phyloP scores from a whole-genome alignment of 78 protist species.

The Dictyostelium discoideum region dicty_2.7 NC_007088.5:7343001-7343500 shows the following conservation, averaged over 20 bases:
- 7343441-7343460: slow-evolving; percentile 73
- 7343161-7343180: slow-evolving; percentile 78
- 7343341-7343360: slow-evolving; percentile 74
- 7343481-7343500: slow-evolving; percentile 26
- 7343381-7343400: slow-evolving; percentile 53
- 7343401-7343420: not conserved
- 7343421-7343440: slow-evolving; percentile 34
- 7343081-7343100: no score
- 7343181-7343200: slow-evolving; percentile 83
- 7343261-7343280: slow-evolving; percentile 84
- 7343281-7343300: slow-evolving; percentile 70
- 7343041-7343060: no score
- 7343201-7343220: slow-evolving; percentile 80
- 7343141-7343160: slow-evolving; percentile 52
- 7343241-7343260: slow-evolving; percentile 74
- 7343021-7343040: no score
- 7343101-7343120: not conserved
- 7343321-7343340: slow-evolving; percentile 44
- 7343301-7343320: not conserved
- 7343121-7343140: not conserved
- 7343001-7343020: no score
- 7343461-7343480: slow-evolving; percentile 75
- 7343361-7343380: slow-evolving; percentile 82
- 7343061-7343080: no score
- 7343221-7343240: slow-evolving; percentile 71